Evolutionary conservation across 2,329 filamentous ascomycete genomes (phyloP).

Genomic region (Aspergillus arachidicola): DNA sequence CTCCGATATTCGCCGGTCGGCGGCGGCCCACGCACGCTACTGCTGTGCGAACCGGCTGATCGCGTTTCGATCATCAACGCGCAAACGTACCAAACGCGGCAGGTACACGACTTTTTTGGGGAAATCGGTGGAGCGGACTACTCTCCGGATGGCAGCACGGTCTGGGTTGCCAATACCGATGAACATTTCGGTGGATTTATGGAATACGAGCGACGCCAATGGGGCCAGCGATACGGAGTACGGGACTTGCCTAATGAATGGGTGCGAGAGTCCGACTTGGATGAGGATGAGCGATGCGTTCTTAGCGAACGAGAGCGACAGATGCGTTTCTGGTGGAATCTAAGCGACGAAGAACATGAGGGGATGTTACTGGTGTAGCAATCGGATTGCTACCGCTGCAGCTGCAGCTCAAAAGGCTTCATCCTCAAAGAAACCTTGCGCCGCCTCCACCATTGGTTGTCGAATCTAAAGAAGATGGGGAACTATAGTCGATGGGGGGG

Average conservation of each 20-base stretch:
- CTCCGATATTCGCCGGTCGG: conserved; percentile 48
- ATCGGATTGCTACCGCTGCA: background rate
- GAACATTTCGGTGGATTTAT: conserved; percentile 48
- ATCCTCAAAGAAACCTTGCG: conserved; percentile 46
- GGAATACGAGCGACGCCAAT: conserved; percentile 45
- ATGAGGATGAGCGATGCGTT: conserved; percentile 39
- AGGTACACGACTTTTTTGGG: conserved; percentile 51
- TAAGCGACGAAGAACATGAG: conserved; percentile 39
- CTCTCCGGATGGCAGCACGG: conserved; percentile 42
- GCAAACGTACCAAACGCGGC: conserved; percentile 44
- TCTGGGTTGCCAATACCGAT: conserved; percentile 50
- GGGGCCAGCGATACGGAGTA: conserved; percentile 38
- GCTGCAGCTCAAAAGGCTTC: conserved; percentile 32
- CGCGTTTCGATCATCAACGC: conserved; percentile 49
- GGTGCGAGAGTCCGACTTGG: conserved; percentile 36
- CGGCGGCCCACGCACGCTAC: conserved; percentile 45
- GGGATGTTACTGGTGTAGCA: conserved; percentile 31
- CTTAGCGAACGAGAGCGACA: conserved; percentile 37
- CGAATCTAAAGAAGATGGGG: conserved; percentile 47
- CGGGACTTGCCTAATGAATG: conserved; percentile 42
- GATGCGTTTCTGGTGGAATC: conserved; percentile 35
- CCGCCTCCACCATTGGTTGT: conserved; percentile 46
- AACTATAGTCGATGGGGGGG: conserved; percentile 50
- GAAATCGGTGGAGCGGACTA: conserved; percentile 49
- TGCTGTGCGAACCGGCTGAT: conserved; percentile 48